phyloP scores from a whole-genome alignment of 495 filamentous ascomycete genomes.

The Aspergillus ostianus region DNA sequence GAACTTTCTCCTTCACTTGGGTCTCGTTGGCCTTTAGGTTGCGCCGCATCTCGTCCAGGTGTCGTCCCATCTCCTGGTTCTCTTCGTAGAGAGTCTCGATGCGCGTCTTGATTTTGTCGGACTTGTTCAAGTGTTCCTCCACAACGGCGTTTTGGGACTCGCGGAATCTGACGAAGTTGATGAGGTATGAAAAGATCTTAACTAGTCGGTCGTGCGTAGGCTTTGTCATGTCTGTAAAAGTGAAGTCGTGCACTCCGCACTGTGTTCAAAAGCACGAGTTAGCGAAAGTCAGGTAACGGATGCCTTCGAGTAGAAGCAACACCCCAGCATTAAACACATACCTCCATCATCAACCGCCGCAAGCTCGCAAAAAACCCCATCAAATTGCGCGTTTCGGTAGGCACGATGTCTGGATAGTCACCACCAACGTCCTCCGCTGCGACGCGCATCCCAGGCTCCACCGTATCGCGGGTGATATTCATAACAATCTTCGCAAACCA shows the following conservation, averaged over 20 bases:
- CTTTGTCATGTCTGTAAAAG: conserved; percentile 82
- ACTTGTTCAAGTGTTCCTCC: conserved; percentile 87
- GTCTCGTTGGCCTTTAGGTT: conserved; percentile 74
- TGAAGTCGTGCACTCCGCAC: conserved; percentile 91
- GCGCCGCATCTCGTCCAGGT: conserved; percentile 75
- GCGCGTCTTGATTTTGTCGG: conserved; percentile 76
- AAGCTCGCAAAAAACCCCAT: conserved; percentile 89
- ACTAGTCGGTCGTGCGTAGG: conserved; percentile 84
- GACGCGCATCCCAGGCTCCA: conserved; percentile 92
- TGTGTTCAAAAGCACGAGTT: conserved; percentile 21
- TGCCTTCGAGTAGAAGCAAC: neutral
- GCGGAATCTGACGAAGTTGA: conserved; percentile 97
- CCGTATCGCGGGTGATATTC: conserved; percentile 83
- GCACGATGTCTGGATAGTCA: conserved; percentile 76
- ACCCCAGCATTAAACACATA: conserved; percentile 19
- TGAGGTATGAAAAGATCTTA: conserved; percentile 91
- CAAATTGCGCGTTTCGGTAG: conserved; percentile 81
- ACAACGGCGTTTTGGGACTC: conserved; percentile 84
- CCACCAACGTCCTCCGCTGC: conserved; percentile 83
- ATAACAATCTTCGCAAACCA: conserved; percentile 93
- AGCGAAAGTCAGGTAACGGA: neutral
- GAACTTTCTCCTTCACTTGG: conserved; percentile 75
- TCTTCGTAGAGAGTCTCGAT: conserved; percentile 84
- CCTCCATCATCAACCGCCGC: conserved; percentile 71
- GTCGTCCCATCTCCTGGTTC: conserved; percentile 80